A percentile compares a stretch with the other conserved stretches of the same genome.
These are phyloP conservation scores for Ambrosiella cleistominuta DNA, from an alignment of 2,329 filamentous ascomycete genomes.

Conservation along the genomic window DNA sequence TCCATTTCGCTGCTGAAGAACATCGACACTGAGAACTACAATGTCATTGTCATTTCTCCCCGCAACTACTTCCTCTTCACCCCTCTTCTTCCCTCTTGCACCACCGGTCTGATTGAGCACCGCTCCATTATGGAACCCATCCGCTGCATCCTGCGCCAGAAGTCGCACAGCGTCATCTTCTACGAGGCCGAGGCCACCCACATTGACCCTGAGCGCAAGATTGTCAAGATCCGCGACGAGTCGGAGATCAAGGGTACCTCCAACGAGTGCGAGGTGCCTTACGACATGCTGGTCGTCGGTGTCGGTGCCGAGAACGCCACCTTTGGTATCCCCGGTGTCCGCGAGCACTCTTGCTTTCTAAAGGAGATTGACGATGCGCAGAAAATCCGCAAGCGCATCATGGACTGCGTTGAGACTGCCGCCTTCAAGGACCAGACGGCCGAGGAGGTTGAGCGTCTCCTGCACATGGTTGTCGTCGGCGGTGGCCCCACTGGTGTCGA, in stretches of 20 bases:
- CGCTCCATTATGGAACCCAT: conserved; percentile 99
- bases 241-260: conserved; percentile 80
- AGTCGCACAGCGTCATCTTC: conserved; percentile 83
- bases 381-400: conserved; percentile 92
- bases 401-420: conserved; percentile 98
- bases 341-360: conserved; percentile 89
- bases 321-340: conserved; percentile 90
- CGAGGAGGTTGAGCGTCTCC: conserved; percentile 78
- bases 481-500: conserved; percentile 94
- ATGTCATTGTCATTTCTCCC: conserved; percentile 91
- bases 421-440: conserved; percentile 89
- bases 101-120: conserved; percentile 93
- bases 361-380: conserved; percentile 97
- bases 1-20: conserved; percentile 95
- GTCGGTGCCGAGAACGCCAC: conserved; percentile 97
- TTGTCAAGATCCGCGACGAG: conserved; percentile 78
- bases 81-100: conserved; percentile 89
- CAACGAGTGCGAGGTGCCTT: conserved; percentile 73
- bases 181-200: conserved; percentile 96
- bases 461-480: conserved; percentile 94
- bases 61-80: conserved; percentile 99
- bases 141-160: conserved; percentile 86
- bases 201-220: conserved; percentile 80
- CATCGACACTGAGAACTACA: conserved; percentile 97
- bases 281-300: conserved; percentile 95